Conservation (phyloP, 208 protist species). For the Wallacemonas sp. region DNA sequence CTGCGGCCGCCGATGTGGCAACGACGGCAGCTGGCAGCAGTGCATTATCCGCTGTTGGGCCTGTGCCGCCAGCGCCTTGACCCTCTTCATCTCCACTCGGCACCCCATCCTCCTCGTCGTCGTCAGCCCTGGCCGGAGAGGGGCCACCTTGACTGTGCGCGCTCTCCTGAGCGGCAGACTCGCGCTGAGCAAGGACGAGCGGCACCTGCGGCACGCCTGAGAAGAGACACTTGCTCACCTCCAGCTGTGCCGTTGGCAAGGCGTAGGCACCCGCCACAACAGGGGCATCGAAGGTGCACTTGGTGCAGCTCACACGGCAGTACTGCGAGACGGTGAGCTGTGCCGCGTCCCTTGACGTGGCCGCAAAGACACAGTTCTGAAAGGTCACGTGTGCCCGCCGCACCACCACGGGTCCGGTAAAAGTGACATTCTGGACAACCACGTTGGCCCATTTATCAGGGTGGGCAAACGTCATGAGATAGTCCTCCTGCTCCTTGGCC, state of each 20-base stretch:
- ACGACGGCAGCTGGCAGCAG: slow-evolving; percentile 17
- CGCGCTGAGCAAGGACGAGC: slow-evolving; percentile 17
- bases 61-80: not conserved
- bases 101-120: slow-evolving; percentile 2
- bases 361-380: slow-evolving; percentile 75
- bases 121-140: not conserved
- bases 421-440: slow-evolving; percentile 70
- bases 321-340: slow-evolving; percentile 83
- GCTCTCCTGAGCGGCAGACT: not conserved
- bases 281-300: slow-evolving; percentile 78
- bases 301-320: slow-evolving; percentile 63
- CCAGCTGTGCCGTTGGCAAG: slow-evolving; percentile 55
- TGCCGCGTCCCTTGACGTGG: not conserved
- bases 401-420: slow-evolving; percentile 69
- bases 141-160: not conserved
- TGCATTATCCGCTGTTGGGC: not conserved
- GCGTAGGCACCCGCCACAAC: slow-evolving; percentile 58
- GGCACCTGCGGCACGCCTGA: slow-evolving; percentile 35
- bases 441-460: slow-evolving; percentile 75
- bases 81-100: not conserved
- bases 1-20: slow-evolving; percentile 13
- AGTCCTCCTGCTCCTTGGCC: slow-evolving; percentile 67
- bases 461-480: slow-evolving; percentile 85
- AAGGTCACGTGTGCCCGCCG: slow-evolving; percentile 78
- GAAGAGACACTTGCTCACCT: slow-evolving; percentile 73